Base-by-base conservation (phyloP, 441 rosid genomes). In the Eugenia klotzschiana region DNA sequence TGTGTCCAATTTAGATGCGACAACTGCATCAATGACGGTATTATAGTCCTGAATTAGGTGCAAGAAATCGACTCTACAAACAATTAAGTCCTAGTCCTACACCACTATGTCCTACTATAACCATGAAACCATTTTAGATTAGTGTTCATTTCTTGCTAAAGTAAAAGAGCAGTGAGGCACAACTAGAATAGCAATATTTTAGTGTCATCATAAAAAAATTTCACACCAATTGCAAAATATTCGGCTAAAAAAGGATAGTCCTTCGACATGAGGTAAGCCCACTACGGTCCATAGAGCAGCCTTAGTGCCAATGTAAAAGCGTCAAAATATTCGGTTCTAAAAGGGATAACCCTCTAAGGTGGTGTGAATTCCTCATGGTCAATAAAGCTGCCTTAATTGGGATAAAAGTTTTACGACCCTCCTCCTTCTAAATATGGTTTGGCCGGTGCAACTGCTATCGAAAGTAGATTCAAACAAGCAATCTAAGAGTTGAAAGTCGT, bases 1-100 rank as follows among this genome's bases (percentile, higher is more conserved):
- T 20, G 20, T 60, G 41, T 20, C 33, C 10, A 16, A 18, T 33
- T 33, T 64, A 64, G 3, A 8, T 18, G 10, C 3, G 22, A 33
- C 33, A 4, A 33, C 9, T 9, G 43, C 8, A 33, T 33, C n/a
- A 33, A 3, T 4, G 23, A 60, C 2, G 22, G 74, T 1, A 29
- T 16, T 5, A 8, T 29, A 64, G 22, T 29, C 64, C n/a, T 18
- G 0, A 8, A 8, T 29, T 0, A 33, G 14, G 7, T 0, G 2
- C 12, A 23, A 64, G 7, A 33, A 33, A 1, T 18, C 4, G 11
- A 33, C 2, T 33, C 0, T 33, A 64, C 7, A 10, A 64, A 18
- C 6, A 33, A 33, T 8, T 13, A 33, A 1, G 22, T 33, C 40
- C 43, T 33, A 18, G 14, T 8, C n/a, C n/a, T 18, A 20, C 2